Conservation (phyloP, 352 stramenopile species). For the Ophiocytium majus region DNA sequence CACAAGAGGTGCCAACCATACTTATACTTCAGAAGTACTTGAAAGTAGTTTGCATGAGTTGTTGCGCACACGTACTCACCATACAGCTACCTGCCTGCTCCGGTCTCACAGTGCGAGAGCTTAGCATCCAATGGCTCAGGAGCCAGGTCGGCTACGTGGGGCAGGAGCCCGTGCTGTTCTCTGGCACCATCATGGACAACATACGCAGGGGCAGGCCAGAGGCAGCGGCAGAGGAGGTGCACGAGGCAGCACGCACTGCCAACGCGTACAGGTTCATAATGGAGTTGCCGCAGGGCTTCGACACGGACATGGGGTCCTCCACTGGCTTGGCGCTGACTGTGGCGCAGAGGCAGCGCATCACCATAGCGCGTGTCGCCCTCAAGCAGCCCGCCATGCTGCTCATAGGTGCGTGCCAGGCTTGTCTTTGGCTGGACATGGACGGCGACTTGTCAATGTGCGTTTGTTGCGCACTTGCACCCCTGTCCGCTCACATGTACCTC, state of each 20-base stretch:
- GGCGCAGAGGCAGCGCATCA: constrained; percentile 84
- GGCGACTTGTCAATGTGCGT: no score
- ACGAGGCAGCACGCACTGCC: constrained; percentile 72
- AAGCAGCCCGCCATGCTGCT: constrained; percentile 76
- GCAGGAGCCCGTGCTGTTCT: constrained; percentile 56
- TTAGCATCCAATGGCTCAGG: constrained; percentile 9
- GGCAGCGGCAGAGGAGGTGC: constrained; percentile 71
- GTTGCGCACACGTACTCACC: no score
- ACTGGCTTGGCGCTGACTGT: constrained; percentile 66
- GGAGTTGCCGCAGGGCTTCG: constrained; percentile 60
- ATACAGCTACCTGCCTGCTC: no score
- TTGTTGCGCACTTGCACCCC: no score
- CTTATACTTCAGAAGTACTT: no score
- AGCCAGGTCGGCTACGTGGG: constrained; percentile 16
- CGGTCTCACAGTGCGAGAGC: background rate
- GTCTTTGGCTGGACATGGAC: no score
- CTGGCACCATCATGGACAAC: constrained; percentile 56
- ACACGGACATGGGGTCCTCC: background rate
- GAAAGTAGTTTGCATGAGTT: no score
- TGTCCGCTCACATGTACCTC: no score
- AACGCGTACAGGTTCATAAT: constrained; percentile 84
- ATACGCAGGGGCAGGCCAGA: constrained; percentile 62
- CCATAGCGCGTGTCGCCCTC: constrained; percentile 81
- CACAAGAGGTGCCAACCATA: no score
- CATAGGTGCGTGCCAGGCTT: constrained; percentile 67